Evolutionary conservation across 1,139 yeast genomes (phyloP), one percentile per base, ranked within the genome.

Genomic region (Magnusiomyces sp.): DNA sequence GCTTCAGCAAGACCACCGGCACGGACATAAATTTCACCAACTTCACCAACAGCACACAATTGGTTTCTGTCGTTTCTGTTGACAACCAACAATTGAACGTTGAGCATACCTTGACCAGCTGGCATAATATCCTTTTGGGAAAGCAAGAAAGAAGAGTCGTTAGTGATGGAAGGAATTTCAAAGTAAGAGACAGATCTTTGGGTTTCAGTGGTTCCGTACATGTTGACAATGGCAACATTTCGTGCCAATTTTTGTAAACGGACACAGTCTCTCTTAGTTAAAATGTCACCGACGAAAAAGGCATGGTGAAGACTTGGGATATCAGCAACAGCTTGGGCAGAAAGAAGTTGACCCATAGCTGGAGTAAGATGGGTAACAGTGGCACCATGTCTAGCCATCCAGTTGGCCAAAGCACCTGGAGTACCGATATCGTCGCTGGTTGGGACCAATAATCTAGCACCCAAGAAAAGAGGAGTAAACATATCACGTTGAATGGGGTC

Each of bases 171-270:
- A 49, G 87, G 81, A 56, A 94, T 90, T 65, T 88, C 95, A 68
- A 81, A 94, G 70, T 79, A 94, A 0, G 97, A 89, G 17, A 94
- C 99, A 1, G 98, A 89, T 65, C 98, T 80, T 72, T 94, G 99
- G 14, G 98, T 94, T 70, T 94, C 99, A 10, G 99, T 94, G 40
- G 98, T 94, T 63, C 99, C 99, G 66, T 94, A 94, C 99, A 94
- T 94, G 70, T 94, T 94, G 57, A 94, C 95, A 64, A 94, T 90
- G 63, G 71, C 73, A 48, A 88, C 95, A 63, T 92, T 90, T 63
- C 83, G 81, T 7, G 97, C 98, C 61, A 94, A 75, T 2, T 92
- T 79, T 67, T 94, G 98, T 60, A 94, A 75, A 63, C 97, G 79
- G 59, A 87, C 72, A 69, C 98, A 92, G 68, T 94, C 98, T 70